Percentiles rank a stretch among this genome's conserved stretches.
Conservation (phyloP, 768 basidiomycete species). For the Termitomyces sp. region DNA sequence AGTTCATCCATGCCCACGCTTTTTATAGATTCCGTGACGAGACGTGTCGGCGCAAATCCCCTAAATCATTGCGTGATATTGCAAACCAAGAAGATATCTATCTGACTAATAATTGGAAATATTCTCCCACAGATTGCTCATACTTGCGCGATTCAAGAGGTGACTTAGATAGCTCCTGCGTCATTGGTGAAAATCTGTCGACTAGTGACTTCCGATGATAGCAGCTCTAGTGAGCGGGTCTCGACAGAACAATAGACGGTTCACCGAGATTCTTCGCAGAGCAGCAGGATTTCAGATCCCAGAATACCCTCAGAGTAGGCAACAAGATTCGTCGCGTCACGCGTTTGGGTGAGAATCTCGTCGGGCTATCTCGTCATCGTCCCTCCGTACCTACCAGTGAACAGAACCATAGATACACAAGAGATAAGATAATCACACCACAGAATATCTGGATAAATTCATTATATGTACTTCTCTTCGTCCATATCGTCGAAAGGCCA, state of each 20-base stretch:
- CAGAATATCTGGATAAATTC: background rate
- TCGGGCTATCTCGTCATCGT: no score
- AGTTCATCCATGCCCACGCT: background rate
- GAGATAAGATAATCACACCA: background rate
- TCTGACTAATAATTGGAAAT: background rate
- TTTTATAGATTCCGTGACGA: conserved; percentile 6
- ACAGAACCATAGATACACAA: no score
- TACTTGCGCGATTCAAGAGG: background rate
- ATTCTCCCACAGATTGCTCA: background rate
- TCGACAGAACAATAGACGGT: background rate
- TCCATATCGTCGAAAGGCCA: conserved; percentile 51
- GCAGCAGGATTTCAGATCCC: background rate
- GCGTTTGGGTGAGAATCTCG: no score
- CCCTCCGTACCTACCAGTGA: no score
- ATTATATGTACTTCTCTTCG: conserved; percentile 43
- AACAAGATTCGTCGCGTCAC: no score
- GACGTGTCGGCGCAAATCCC: background rate
- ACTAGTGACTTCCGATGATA: background rate
- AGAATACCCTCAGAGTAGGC: no score
- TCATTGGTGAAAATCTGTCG: background rate
- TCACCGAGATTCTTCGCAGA: background rate
- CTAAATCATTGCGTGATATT: conserved; percentile 4
- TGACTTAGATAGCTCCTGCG: no score
- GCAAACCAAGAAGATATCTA: background rate
- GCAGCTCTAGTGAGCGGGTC: background rate